Conservation (phyloP, 176 grass and related monocot species). For the Thinopyrum elongatum region DNA sequence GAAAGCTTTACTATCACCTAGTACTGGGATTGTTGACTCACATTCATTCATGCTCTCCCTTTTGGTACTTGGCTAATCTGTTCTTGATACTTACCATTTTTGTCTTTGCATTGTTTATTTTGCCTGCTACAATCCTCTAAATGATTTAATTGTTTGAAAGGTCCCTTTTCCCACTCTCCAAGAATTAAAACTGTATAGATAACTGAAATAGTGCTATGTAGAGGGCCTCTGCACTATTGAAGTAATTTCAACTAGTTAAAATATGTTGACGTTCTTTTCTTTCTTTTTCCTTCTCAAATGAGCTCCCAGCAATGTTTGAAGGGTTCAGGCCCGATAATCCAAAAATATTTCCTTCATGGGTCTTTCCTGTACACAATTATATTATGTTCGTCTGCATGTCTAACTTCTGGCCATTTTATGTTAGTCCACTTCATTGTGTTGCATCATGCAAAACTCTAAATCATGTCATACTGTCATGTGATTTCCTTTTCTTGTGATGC, state of each 20-base stretch:
- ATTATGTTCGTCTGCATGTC: neutral
- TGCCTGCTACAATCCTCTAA: neutral
- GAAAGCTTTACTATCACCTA: slow-evolving; percentile 81
- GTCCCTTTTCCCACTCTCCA: neutral
- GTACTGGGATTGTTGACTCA: slow-evolving; percentile 86
- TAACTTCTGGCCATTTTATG: neutral
- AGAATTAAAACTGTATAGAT: neutral
- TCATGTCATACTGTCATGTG: neutral
- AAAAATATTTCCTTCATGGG: neutral
- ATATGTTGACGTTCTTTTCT: no score
- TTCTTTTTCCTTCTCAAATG: neutral
- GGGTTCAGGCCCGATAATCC: neutral
- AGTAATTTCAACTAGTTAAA: neutral
- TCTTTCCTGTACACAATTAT: neutral
- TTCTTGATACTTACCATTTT: neutral
- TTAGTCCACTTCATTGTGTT: neutral
- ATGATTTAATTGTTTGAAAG: neutral
- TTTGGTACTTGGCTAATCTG: slow-evolving; percentile 49
- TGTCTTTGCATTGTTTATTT: neutral
- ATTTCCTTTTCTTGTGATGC: slow-evolving; percentile 28
- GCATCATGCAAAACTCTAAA: neutral
- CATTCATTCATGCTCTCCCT: slow-evolving; percentile 92
- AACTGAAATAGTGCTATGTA: neutral
- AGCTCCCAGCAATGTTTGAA: neutral
- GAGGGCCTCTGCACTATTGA: neutral